Percentiles rank a stretch among this genome's conserved stretches.
phyloP scores from a whole-genome alignment of 371 early-diverging fungal species.

The Nematocida sp. region DNA sequence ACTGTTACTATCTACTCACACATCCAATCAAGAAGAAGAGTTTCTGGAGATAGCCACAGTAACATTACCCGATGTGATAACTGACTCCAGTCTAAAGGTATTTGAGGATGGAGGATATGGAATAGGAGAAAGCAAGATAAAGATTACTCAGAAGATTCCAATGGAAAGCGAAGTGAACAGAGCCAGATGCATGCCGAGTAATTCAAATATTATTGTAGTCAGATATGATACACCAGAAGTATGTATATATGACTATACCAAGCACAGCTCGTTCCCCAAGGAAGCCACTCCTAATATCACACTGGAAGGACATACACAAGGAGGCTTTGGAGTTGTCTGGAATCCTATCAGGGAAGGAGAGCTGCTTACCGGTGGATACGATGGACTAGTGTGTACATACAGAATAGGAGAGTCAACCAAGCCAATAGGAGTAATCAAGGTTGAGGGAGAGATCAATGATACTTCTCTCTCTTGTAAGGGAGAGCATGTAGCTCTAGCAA shows the following conservation, averaged over 20 bases:
- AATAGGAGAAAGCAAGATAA: conserved; percentile 67
- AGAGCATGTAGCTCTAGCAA: conserved; percentile 75
- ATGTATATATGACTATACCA: conserved; percentile 87
- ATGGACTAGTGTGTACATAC: conserved; percentile 76
- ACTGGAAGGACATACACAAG: conserved; percentile 77
- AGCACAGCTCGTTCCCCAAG: conserved; percentile 72
- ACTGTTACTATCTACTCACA: conserved; percentile 79
- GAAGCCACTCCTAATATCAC: conserved; percentile 76
- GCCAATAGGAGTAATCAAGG: conserved; percentile 60
- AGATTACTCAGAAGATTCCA: conserved; percentile 53
- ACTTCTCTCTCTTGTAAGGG: conserved; percentile 89
- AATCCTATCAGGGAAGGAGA: conserved; percentile 66
- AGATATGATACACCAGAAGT: conserved; percentile 78
- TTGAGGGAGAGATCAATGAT: conserved; percentile 79
- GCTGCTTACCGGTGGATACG: conserved; percentile 73
- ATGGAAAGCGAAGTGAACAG: conserved; percentile 58
- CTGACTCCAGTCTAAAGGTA: conserved; percentile 62
- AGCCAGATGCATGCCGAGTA: conserved; percentile 70
- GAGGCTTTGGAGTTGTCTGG: conserved; percentile 77
- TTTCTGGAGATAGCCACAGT: conserved; percentile 79
- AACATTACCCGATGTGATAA: conserved; percentile 71
- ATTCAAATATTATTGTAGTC: conserved; percentile 84
- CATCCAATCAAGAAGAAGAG: conserved; percentile 82
- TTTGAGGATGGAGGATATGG: conserved; percentile 71
- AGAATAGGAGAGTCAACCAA: conserved; percentile 69